Evolutionary conservation across 2,329 filamentous ascomycete genomes (phyloP).

Genomic region (Botrytis hyacinthi): DNA sequence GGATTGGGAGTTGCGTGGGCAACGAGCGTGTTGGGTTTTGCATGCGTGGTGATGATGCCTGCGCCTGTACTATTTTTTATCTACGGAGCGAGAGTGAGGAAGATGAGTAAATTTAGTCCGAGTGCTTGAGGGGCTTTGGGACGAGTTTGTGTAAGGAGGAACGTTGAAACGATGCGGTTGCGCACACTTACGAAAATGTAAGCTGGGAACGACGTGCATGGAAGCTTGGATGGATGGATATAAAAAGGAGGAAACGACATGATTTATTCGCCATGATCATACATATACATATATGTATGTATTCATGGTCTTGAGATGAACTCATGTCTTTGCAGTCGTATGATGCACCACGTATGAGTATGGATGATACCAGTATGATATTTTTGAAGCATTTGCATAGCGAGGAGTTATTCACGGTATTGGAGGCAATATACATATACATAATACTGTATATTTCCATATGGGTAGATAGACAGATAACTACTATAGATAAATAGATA

Average conservation of each 20-base stretch:
- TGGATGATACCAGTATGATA: not conserved
- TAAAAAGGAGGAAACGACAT: not conserved
- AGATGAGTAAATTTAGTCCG: slow-evolving; percentile 46
- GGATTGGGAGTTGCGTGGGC: slow-evolving; percentile 43
- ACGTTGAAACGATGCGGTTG: not conserved
- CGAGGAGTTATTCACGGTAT: not conserved
- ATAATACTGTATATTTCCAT: not conserved
- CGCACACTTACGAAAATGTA: not conserved
- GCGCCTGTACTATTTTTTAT: slow-evolving; percentile 11
- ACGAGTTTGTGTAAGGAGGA: not conserved
- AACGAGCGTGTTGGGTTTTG: slow-evolving; percentile 36
- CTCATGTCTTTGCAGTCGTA: not conserved
- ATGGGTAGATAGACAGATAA: not conserved
- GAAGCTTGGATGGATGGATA: not conserved
- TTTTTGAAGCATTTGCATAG: not conserved
- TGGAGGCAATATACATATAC: not conserved
- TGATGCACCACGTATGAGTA: not conserved
- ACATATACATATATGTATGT: not conserved
- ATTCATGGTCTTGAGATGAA: not conserved
- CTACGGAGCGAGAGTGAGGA: slow-evolving; percentile 21
- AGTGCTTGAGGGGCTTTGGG: not conserved
- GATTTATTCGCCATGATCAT: not conserved
- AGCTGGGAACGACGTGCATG: not conserved
- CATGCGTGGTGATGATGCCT: slow-evolving; percentile 2
- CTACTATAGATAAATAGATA: not conserved